phyloP scores from a whole-genome alignment of 139 green algal species.

The Chlamydomonas sphaeroides region DNA sequence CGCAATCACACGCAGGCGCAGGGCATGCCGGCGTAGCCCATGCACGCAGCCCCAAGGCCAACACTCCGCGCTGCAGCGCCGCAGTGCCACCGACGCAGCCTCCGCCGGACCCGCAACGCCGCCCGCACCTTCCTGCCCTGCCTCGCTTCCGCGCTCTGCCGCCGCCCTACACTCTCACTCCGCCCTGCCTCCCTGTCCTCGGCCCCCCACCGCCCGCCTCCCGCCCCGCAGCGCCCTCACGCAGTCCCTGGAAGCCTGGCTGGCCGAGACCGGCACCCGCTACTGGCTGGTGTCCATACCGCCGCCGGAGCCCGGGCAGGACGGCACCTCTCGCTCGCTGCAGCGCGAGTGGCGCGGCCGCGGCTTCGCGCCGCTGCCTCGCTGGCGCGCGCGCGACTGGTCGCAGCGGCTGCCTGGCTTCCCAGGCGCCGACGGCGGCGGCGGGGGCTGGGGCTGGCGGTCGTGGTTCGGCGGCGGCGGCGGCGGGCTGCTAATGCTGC shows the following conservation, averaged over 20 bases:
- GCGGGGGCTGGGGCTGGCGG: neutral
- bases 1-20: too few species aligned
- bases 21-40: neutral
- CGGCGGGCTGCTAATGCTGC: neutral
- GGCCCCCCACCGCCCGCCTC: too few species aligned
- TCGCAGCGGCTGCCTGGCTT: slow-evolving; percentile 7
- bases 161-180: too few species aligned
- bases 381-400: neutral
- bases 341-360: neutral
- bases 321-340: neutral
- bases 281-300: neutral
- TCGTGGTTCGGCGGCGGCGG: neutral
- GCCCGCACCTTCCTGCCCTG: too few species aligned
- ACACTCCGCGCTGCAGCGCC: too few species aligned
- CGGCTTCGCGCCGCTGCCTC: neutral
- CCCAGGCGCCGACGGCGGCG: neutral
- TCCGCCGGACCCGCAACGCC: too few species aligned
- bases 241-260: neutral
- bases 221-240: neutral
- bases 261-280: neutral
- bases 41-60: neutral
- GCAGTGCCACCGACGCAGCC: too few species aligned
- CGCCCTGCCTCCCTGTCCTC: neutral
- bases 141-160: too few species aligned
- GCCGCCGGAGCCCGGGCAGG: neutral